These are phyloP conservation scores for Purpureocillium takamizusanense DNA, from an alignment of 2,329 filamentous ascomycete species.

Conservation along the genomic window DNA sequence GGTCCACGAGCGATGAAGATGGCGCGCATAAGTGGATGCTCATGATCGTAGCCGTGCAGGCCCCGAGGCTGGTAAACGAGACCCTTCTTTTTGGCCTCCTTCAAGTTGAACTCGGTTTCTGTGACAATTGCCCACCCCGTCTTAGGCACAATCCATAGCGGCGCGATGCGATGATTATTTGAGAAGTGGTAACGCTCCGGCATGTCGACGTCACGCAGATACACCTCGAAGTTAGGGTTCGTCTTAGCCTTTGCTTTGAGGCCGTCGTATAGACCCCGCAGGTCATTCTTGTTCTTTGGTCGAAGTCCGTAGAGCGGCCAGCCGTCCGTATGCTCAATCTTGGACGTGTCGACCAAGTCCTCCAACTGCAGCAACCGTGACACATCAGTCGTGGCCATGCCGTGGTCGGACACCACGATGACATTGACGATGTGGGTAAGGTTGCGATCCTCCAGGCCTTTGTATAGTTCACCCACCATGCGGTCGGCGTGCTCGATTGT, in stretches of 20 bases:
- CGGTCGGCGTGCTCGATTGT: conserved; percentile 74
- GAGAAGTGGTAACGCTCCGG: conserved; percentile 87
- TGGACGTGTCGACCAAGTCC: conserved; percentile 68
- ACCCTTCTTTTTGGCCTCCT: conserved; percentile 52
- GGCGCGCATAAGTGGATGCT: conserved; percentile 90
- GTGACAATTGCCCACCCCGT: conserved; percentile 88
- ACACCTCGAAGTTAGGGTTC: conserved; percentile 72
- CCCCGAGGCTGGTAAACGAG: conserved; percentile 70
- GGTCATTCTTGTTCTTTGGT: conserved; percentile 59
- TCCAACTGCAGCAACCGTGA: conserved; percentile 80
- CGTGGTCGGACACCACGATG: conserved; percentile 93
- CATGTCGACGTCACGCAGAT: conserved; percentile 81
- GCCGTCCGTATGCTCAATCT: conserved; percentile 80
- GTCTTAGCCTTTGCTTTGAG: conserved; percentile 46
- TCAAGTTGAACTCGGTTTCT: conserved; percentile 67
- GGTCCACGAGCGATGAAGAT: conserved; percentile 91
- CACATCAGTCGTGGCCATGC: conserved; percentile 89
- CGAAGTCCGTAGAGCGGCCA: conserved; percentile 90
- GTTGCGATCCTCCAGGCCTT: conserved; percentile 71
- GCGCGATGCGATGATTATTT: conserved; percentile 81
- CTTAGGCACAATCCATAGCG: conserved; percentile 88
- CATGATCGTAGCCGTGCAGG: conserved; percentile 89
- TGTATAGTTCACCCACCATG: conserved; percentile 72
- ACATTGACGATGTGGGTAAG: conserved; percentile 86
- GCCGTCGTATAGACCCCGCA: conserved; percentile 58